Evolutionary conservation across 176 grass and related monocot genomes (phyloP).

Genomic region (Hyparrhenia diplandra): DNA sequence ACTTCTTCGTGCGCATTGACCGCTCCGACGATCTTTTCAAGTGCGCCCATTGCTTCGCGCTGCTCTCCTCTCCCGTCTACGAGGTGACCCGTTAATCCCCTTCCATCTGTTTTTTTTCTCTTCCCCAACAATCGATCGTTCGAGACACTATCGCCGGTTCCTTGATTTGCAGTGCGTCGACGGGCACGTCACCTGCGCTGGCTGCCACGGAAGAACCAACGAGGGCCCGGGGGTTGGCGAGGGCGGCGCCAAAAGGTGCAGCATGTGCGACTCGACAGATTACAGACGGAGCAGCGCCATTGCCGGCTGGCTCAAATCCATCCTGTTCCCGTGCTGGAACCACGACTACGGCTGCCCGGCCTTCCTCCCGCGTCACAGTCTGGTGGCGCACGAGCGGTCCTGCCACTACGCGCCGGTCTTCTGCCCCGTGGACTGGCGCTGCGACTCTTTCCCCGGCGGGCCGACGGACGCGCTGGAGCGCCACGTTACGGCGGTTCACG

Average conservation of each 20-base stretch:
- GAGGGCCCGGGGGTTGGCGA: too few species aligned
- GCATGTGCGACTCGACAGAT: not conserved
- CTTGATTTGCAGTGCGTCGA: not conserved
- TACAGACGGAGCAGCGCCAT: not conserved
- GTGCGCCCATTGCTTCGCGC: not conserved
- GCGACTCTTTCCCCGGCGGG: conserved; percentile 19
- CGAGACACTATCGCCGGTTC: too few species aligned
- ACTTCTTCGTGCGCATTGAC: not conserved
- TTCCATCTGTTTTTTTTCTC: not conserved
- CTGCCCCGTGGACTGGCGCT: not conserved
- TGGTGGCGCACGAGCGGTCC: not conserved
- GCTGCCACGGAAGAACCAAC: not conserved
- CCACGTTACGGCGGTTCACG: not conserved
- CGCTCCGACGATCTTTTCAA: not conserved
- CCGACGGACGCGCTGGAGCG: not conserved
- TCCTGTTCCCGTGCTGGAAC: not conserved
- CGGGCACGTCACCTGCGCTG: not conserved
- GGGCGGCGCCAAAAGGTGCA: not conserved
- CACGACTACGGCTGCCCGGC: not conserved
- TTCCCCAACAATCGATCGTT: not conserved
- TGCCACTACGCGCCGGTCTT: conserved; percentile 18
- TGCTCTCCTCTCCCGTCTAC: conserved; percentile 26
- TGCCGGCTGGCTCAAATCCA: not conserved
- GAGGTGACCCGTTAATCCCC: not conserved
- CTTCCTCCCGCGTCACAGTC: not conserved